Evolutionary conservation across 2,329 filamentous ascomycete species (phyloP).

Genomic region (Paecilomyces sp.): DNA sequence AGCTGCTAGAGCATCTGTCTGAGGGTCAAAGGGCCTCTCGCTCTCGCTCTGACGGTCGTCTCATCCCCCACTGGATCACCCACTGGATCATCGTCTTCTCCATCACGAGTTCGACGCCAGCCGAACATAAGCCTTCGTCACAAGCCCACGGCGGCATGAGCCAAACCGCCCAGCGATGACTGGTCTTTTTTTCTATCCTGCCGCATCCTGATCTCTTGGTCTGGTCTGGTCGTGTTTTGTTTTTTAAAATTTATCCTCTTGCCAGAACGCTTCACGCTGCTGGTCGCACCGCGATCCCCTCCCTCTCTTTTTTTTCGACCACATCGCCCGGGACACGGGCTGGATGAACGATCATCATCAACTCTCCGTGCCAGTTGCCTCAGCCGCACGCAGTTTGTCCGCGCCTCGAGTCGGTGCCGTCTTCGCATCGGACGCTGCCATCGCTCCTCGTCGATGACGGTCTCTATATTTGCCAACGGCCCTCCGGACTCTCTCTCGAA

Average conservation of each 20-base stretch:
- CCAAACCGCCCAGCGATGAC: neutral
- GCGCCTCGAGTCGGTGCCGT: slow-evolving; percentile 3
- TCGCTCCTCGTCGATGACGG: slow-evolving; percentile 26
- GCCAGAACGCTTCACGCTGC: neutral
- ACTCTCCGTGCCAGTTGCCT: slow-evolving; percentile 1
- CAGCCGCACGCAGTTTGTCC: slow-evolving; percentile 5
- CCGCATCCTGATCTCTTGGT: neutral
- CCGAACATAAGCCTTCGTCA: neutral
- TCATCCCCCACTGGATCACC: neutral
- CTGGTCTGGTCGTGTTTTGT: too few species aligned
- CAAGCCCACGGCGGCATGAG: neutral
- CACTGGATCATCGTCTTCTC: neutral
- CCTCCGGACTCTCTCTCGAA: slow-evolving; percentile 19
- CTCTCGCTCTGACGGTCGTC: too few species aligned
- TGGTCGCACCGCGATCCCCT: neutral
- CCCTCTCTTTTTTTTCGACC: neutral
- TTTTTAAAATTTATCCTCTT: too few species aligned
- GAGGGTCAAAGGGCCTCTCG: neutral
- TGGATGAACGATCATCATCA: slow-evolving; percentile 18
- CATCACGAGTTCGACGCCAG: neutral
- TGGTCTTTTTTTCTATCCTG: neutral
- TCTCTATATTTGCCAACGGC: slow-evolving; percentile 19
- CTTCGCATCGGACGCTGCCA: slow-evolving; percentile 14
- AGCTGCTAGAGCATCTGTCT: neutral
- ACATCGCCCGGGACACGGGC: neutral